Evolutionary conservation across 768 basidiomycete genomes (phyloP), one percentile per base, ranked within the genome.

Genomic region (Lactarius deliciosus): DNA sequence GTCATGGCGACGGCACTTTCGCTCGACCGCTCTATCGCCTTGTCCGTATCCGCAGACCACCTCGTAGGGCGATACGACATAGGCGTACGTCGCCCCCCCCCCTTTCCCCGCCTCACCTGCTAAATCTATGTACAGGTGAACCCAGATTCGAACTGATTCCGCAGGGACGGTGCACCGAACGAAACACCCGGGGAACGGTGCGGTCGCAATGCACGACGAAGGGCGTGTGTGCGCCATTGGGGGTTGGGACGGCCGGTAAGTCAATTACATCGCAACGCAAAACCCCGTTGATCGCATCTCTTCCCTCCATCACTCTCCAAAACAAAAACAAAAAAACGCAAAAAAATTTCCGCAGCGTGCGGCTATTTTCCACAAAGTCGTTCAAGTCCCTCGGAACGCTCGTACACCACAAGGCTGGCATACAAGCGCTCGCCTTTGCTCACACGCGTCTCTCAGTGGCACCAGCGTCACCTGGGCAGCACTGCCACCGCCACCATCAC

Each of bases 191-290:
- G 94, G 95, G 3, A 94, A 94, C 72, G 83, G 83, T 0, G 83
- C 85, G 8, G 76, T 98, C n/a, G 83, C 88, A 3, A 85, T 97
- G 15, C 85, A 87, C 6, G 81, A 85, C 41, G 88, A 91, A 69
- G 92, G 88, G 0, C 83, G 83, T 25, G 85, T 98, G 0, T 90
- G 94, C 71, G 95, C 94, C 0, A 80, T 95, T 2, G 96, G 90
- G 2, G 94, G 95, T 0, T 98, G 96, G 96, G 95, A 98, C 68
- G 95, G 96, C 41, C 86, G 82, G 96, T 95, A 70, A 71, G 90
- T 77, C 28, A 41, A 1, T 6, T 20, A 54, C 64, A 22, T n/a
- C 10, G 20, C n/a, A 45, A 16, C 36, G 2, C 25, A 28, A 28
- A 28, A 28, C 25, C 36, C 36, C 3, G 36, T 11, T 53, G 50